Conservation (phyloP, 208 protist genomes). For the Trypanosoma mega region DNA sequence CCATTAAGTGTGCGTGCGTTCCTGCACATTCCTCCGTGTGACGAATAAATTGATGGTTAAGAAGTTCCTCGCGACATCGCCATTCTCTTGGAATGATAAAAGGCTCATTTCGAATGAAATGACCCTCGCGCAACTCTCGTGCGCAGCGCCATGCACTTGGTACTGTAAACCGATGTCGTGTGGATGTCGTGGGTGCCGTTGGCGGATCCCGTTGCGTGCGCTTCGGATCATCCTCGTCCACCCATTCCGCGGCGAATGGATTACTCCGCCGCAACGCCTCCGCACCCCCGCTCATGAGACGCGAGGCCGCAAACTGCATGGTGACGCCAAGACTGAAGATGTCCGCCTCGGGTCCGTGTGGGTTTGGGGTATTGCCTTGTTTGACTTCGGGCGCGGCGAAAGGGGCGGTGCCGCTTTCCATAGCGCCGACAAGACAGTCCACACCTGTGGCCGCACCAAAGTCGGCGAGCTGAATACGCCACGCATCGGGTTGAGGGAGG, state of each 20-base stretch:
- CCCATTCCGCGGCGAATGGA: constrained; percentile 28
- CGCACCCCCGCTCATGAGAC: constrained; percentile 12
- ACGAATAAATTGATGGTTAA: constrained; percentile 10
- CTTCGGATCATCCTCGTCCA: constrained; percentile 37
- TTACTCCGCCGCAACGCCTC: neutral
- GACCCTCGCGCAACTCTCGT: constrained; percentile 14
- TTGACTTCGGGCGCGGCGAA: constrained; percentile 37
- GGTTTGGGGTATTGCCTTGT: neutral
- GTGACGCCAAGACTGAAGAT: constrained; percentile 40
- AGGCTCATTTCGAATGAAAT: constrained; percentile 9
- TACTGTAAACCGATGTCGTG: constrained; percentile 18
- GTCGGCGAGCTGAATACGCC: constrained; percentile 40
- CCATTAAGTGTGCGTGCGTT: constrained; percentile 7
- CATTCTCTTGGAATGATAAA: constrained; percentile 22
- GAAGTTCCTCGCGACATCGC: constrained; percentile 25
- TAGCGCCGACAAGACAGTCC: constrained; percentile 6
- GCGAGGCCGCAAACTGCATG: constrained; percentile 24
- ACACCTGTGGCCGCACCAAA: constrained; percentile 29
- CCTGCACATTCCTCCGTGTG: too few relatives aligned
- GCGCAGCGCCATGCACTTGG: constrained; percentile 34
- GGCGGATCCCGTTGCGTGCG: too few relatives aligned
- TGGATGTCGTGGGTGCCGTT: too few relatives aligned
- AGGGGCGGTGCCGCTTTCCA: constrained; percentile 23
- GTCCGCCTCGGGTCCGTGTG: constrained; percentile 24
- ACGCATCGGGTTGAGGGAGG: constrained; percentile 29